Evolutionary conservation across 1,284 basidiomycete species (phyloP).

Genomic region (Puccinia triticina): DNA sequence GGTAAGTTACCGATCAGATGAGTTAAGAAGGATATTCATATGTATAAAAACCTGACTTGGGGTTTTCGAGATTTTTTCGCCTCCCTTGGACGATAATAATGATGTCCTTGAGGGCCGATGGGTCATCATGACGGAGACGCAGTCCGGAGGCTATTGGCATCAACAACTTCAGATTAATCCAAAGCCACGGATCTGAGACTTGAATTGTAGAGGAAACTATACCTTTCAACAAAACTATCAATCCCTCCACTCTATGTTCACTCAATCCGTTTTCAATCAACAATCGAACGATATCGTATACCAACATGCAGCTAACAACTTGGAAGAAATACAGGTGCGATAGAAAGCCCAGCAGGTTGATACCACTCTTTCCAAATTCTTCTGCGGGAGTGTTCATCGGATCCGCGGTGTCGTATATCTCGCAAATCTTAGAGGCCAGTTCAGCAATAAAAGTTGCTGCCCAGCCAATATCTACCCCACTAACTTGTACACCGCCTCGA

Average conservation of each 20-base stretch:
- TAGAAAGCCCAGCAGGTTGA: conserved; percentile 83
- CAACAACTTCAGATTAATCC: neutral
- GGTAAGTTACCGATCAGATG: conserved; percentile 24
- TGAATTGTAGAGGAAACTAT: neutral
- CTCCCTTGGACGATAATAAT: conserved; percentile 72
- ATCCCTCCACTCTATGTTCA: conserved; percentile 47
- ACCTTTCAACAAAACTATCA: conserved; percentile 52
- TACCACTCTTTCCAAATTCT: conserved; percentile 71
- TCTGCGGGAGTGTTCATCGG: conserved; percentile 24
- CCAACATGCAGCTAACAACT: conserved; percentile 80
- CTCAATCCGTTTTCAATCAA: conserved; percentile 66
- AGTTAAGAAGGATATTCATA: neutral
- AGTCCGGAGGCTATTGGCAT: conserved; percentile 35
- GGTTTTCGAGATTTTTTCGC: conserved; percentile 64
- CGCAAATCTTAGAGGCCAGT: conserved; percentile 17
- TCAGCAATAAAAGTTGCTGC: conserved; percentile 47
- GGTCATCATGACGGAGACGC: conserved; percentile 74
- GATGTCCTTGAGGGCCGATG: conserved; percentile 65
- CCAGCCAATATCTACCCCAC: conserved; percentile 50
- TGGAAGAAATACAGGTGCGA: conserved; percentile 95
- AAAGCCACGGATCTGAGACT: neutral
- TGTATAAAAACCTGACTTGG: neutral
- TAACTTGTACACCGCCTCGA: conserved; percentile 46
- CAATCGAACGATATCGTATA: conserved; percentile 85
- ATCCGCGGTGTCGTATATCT: conserved; percentile 26